These are phyloP conservation scores for Aspergillus nanangensis DNA, from an alignment of 495 filamentous ascomycete species.

Conservation along the genomic window DNA sequence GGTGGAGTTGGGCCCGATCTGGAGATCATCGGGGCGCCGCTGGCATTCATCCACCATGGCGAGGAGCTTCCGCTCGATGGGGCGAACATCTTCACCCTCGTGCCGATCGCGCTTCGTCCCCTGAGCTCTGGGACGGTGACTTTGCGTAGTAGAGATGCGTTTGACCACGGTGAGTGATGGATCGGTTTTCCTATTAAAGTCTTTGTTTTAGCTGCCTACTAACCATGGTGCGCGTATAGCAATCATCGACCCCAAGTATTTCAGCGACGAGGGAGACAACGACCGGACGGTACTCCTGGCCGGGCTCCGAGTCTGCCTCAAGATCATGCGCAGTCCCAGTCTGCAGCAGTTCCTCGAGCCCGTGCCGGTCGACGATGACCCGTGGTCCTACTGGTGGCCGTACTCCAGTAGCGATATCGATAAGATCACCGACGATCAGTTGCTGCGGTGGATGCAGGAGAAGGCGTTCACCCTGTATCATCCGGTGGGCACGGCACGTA, in stretches of 20 bases:
- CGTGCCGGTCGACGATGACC: constrained; percentile 13
- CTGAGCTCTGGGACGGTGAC: constrained; percentile 15
- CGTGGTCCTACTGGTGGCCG: constrained; percentile 21
- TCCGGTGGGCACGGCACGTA: constrained; percentile 21
- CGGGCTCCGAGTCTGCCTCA: constrained; percentile 14
- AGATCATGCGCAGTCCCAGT: constrained; percentile 13
- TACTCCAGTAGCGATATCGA: constrained; percentile 20
- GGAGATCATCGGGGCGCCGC: constrained; percentile 19
- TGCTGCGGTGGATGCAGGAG: constrained; percentile 18
- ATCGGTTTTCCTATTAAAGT: neutral
- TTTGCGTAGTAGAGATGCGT: constrained; percentile 14
- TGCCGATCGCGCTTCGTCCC: constrained; percentile 15
- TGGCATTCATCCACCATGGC: constrained; percentile 20
- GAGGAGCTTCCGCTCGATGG: constrained; percentile 13
- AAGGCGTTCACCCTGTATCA: constrained; percentile 23
- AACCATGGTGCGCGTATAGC: constrained; percentile 8
- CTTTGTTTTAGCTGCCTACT: too few species aligned
- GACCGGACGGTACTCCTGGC: constrained; percentile 16
- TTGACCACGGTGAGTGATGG: constrained; percentile 15
- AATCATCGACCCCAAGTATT: constrained; percentile 20
- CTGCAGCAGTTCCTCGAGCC: constrained; percentile 16
- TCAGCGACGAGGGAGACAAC: constrained; percentile 15
- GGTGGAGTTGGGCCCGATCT: constrained; percentile 12
- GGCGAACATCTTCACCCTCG: constrained; percentile 14
- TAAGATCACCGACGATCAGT: constrained; percentile 18